Evolutionary conservation across 2,329 filamentous ascomycete genomes (phyloP), one percentile per base, ranked within the genome.

Genomic region (Arthroderma uncinatum): DNA sequence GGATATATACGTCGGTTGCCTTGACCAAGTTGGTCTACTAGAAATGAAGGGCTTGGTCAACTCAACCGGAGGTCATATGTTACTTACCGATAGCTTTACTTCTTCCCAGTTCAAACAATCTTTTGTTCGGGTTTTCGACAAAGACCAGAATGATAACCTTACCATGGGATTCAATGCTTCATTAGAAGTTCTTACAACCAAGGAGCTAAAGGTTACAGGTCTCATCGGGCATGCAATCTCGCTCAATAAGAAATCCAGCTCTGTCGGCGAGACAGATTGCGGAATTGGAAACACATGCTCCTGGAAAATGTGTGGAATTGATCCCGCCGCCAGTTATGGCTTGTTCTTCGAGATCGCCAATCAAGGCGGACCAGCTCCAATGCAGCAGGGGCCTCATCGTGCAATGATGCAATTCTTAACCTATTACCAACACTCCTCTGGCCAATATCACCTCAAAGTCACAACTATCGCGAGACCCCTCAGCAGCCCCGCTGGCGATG

Each of bases 91-190:
- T 71, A 96, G 91, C 71, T 98, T 98, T 71, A 97, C 92, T 2
- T 94, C 93, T 0, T 97, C 92, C 58, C 96, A 98, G 85, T 98
- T 97, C 79, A 96, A 93, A 76, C 93, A 98, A 71, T 97, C 93
- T 0, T 98, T 98, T 67, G 86, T 95, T 54, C 86, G 94, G 59
- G 85, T 98, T 16, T 98, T 98, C 68, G 93, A 98, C 70, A 96
- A 96, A 73, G 93, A 98, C 68, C 89, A 81, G 1, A 86, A 95
- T 59, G 93, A 96, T 63, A 95, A 96, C 69, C 80, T 98, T 12
- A 75, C 95, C 8, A 98, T 98, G 93, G 93, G 90, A 47, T 98
- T 98, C 78, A 98, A 98, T 68, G 93, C 90, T 33, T 90, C 91
- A 9, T 79, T 98, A 10, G 93, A 98, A 72, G 92, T 97, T 14